Evolutionary conservation across 768 basidiomycete genomes (phyloP).

Genomic region (Punctularia strigosozonata): DNA sequence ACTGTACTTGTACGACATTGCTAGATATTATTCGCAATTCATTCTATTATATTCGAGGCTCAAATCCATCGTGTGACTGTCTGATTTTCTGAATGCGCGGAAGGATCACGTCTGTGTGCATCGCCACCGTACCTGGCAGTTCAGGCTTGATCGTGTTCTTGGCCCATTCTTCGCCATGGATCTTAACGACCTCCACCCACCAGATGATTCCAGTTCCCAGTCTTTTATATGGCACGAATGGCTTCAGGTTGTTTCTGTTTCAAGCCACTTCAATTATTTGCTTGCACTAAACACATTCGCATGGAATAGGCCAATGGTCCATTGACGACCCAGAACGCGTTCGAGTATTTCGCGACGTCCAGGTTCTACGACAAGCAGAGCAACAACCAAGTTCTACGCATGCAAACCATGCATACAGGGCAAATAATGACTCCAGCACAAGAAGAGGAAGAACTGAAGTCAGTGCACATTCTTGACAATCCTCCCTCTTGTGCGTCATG

Average conservation of each 20-base stretch:
- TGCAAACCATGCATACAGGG: conserved; percentile 89
- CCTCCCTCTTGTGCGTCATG: not conserved
- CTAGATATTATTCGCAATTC: no score
- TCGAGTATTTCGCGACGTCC: conserved; percentile 83
- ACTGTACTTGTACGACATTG: no score
- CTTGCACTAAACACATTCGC: conserved; percentile 4
- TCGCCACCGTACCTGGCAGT: not conserved
- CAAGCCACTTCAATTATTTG: not conserved
- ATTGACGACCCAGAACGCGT: conserved; percentile 64
- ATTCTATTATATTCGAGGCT: no score
- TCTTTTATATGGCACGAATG: conserved; percentile 91
- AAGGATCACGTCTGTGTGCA: no score
- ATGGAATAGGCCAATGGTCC: conserved; percentile 57
- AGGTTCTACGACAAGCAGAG: conserved; percentile 95
- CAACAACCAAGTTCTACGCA: conserved; percentile 84
- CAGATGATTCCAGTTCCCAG: conserved; percentile 70
- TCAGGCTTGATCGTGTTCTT: not conserved
- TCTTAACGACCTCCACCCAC: conserved; percentile 56
- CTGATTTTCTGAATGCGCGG: no score
- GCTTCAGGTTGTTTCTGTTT: conserved; percentile 52
- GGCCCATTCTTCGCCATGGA: conserved; percentile 25
- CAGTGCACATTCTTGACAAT: conserved; percentile 14
- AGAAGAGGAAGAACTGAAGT: conserved; percentile 83
- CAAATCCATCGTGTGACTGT: no score
- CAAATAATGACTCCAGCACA: conserved; percentile 58